Conservation (phyloP, 2,329 filamentous ascomycete genomes). For the Erysiphe pisi region DNA sequence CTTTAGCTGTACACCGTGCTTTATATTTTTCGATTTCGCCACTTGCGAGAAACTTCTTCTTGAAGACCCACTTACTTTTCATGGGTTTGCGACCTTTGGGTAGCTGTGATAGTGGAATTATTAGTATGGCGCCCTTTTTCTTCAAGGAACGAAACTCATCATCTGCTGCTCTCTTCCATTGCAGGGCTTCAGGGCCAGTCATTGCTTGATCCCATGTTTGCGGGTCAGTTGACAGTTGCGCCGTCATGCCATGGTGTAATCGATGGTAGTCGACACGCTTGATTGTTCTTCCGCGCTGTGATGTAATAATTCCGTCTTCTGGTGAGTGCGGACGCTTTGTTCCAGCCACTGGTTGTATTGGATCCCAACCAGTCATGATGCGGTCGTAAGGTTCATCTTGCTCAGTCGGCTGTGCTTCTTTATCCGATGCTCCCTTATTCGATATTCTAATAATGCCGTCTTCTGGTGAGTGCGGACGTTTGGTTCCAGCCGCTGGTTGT, state of each 20-base stretch:
- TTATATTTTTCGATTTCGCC: constrained; percentile 22
- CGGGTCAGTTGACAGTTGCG: constrained; percentile 9
- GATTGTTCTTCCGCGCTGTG: background rate
- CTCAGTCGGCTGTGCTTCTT: constrained; percentile 4
- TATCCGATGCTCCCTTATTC: background rate
- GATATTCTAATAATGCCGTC: background rate
- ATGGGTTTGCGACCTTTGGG: constrained; percentile 21
- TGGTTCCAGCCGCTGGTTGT: background rate
- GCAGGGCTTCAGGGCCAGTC: too few species aligned
- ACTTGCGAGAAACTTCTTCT: constrained; percentile 22
- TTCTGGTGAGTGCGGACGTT: constrained; percentile 3
- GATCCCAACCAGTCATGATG: constrained; percentile 26
- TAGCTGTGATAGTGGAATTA: constrained; percentile 6
- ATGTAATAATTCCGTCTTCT: background rate
- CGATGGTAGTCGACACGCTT: constrained; percentile 1
- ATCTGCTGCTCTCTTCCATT: too few species aligned
- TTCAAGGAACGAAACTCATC: too few species aligned
- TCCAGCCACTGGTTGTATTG: background rate
- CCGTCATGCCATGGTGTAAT: constrained; percentile 25
- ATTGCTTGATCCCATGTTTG: constrained; percentile 25
- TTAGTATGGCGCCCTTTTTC: background rate
- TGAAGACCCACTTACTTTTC: constrained; percentile 26
- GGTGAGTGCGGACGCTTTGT: background rate
- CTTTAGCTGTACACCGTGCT: constrained; percentile 18
- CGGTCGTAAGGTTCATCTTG: constrained; percentile 18